A percentile compares a stretch with the other conserved stretches of the same genome.
Evolutionary conservation across 176 grass and related monocot species (phyloP).

Genomic region (Zoysia pacifica): DNA sequence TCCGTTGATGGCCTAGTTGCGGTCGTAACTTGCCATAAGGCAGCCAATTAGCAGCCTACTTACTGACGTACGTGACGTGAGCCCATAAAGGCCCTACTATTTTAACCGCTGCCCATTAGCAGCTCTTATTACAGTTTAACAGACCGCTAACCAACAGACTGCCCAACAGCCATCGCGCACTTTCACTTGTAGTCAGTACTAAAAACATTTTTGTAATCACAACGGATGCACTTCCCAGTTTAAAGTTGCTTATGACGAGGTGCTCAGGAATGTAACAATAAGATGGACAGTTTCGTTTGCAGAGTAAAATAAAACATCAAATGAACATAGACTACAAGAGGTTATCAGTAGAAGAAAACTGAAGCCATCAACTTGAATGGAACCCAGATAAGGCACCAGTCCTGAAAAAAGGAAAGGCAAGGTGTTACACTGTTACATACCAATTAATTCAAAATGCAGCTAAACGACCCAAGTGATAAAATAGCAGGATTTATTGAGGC

Average conservation of each 20-base stretch:
- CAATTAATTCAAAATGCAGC: neutral
- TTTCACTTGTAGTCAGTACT: slow-evolving; percentile 12
- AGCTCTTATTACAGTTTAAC: too few relatives aligned
- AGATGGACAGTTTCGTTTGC: slow-evolving; percentile 41
- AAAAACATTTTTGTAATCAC: slow-evolving; percentile 42
- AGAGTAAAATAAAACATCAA: slow-evolving; percentile 48
- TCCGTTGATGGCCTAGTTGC: too few relatives aligned
- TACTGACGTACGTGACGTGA: too few relatives aligned
- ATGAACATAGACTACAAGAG: slow-evolving; percentile 30
- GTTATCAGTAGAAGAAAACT: slow-evolving; percentile 37
- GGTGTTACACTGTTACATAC: neutral
- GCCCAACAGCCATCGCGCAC: too few relatives aligned
- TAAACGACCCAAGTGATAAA: neutral
- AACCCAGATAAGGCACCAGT: slow-evolving; percentile 22
- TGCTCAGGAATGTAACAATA: slow-evolving; percentile 20
- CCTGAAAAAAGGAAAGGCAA: slow-evolving; percentile 18
- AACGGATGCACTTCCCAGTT: slow-evolving; percentile 43
- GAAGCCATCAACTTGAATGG: slow-evolving; percentile 17
- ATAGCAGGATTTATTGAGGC: neutral
- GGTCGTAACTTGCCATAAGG: too few relatives aligned
- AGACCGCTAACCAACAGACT: too few relatives aligned
- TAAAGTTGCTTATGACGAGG: slow-evolving; percentile 58
- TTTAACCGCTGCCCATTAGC: too few relatives aligned
- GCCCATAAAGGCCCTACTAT: too few relatives aligned
- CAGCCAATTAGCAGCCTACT: too few relatives aligned